Evolutionary conservation across 352 stramenopile species (phyloP), one percentile per base, ranked within the genome.

Genomic region (Blastocystis sp.): DNA sequence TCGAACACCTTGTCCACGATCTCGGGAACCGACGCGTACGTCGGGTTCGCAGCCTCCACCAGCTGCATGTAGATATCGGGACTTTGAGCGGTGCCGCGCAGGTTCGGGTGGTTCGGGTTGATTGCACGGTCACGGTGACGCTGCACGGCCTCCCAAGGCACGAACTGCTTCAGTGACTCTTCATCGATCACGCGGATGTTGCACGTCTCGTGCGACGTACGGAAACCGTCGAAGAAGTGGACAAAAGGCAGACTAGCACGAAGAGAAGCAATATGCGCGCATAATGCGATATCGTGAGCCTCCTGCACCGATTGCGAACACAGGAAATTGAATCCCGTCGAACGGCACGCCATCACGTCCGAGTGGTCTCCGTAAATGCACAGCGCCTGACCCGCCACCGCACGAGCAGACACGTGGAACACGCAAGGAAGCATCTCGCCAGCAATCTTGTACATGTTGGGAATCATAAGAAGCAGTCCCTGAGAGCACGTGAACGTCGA

Each of bases 381-480:
- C 4, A 92, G 86, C 27, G 88, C 89, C 64, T 90, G 85, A 32
- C 89, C 89, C 53, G 89, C 87, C 11, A 92, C 87, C 27, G 90
- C 84, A 71, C 91, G 89, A 27, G 92, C 92, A 24, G 93, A 92
- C 27, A 96, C 93, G 89, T 97, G 93, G 49, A 96, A 90, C 34
- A 96, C 92, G 0, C 91, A 90, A 4, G 91, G 91, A 54, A 93
- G 87, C 53, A 90, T 89, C 84, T 94, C 91, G 51, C 90, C 91
- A 87, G 92, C 93, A 87, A 97, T 94, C 87, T 97, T 95, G 90
- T 95, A 97, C 88, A 96, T 91, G 86, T 92, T 94, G n/a, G 93
- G 93, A 77, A 97, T 93, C 89, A 95, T 96, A 38, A 94, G 89
- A 86, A 95, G 88, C 85, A 97, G 89, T 84, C 91, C 89, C 72